Base-by-base conservation (phyloP, 176 grass and related monocot species). In the Coix lacrymajobi region DNA sequence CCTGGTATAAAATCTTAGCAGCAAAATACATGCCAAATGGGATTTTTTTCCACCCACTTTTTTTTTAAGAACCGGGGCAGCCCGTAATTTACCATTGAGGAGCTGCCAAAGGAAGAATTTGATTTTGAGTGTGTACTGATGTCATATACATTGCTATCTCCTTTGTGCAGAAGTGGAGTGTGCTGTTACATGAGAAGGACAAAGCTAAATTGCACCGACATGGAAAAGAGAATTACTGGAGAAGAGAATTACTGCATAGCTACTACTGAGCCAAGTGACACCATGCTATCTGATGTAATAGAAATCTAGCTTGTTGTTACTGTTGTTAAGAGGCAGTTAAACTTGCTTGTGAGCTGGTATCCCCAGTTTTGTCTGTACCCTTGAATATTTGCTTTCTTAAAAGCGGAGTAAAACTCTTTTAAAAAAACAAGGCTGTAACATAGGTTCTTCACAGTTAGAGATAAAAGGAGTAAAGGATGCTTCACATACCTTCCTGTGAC, bases 401-500 rank as follows among this genome's bases (percentile, higher is more conserved):
- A 57, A 57, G 54, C 22, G 11, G 54, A 57, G 9, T 54, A 54
- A 25, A 57, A 57, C 54, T 25, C 52, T n/a, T 20, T 52, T 12
- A 9, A 56, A 57, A 22, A 56, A 57, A 57, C 54, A 57, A 24
- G 26, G 58, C 58, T 29, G 12, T 62, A 57, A 31, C 16, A 36
- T 72, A 16, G 45, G 29, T 54, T 62, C 14, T 31, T 67, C 77
- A 85, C 33, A 71, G 22, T 8, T 16, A 20, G 22, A 72, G 11
- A 14, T 24, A 16, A 76, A 57, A 71, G 16, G 39, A 70, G 20
- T 1, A n/a, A 56, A 56, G 14, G 3, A 22, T 6, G 2, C 15
- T 17, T 17, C 24, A 85, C 84, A 52, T 81, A 98, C 92, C 36
- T 87, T 90, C 96, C 96, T 12, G 87, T 93, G 76, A 98, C 88